Percentiles rank a stretch among this genome's conserved stretches.
Evolutionary conservation across 139 green algal genomes (phyloP).

Genomic region (Axilococcus clingmanii): DNA sequence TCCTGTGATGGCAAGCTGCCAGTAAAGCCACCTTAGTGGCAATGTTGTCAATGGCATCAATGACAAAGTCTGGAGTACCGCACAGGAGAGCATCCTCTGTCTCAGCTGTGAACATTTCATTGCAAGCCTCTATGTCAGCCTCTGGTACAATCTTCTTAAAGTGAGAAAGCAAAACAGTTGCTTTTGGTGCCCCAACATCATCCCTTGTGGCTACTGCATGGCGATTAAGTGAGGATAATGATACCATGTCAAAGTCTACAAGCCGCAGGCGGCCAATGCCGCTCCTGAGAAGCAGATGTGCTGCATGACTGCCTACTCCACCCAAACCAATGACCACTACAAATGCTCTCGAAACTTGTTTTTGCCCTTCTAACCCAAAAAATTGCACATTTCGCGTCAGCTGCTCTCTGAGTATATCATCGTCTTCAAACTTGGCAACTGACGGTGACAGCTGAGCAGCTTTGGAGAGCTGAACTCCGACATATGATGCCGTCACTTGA

Average conservation of each 20-base stretch:
- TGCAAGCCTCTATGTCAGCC: slow-evolving; percentile 44
- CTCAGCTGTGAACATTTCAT: slow-evolving; percentile 76
- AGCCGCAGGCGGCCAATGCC: slow-evolving; percentile 83
- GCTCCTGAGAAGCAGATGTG: slow-evolving; percentile 83
- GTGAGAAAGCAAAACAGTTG: slow-evolving; percentile 59
- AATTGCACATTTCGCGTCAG: slow-evolving; percentile 93
- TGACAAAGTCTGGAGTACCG: slow-evolving; percentile 74
- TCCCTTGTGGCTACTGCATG: slow-evolving; percentile 84
- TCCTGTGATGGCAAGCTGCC: slow-evolving; percentile 60
- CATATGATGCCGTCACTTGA: too few relatives aligned
- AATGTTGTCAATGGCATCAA: slow-evolving; percentile 99
- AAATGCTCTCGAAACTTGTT: slow-evolving; percentile 50
- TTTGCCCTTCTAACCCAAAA: slow-evolving; percentile 71
- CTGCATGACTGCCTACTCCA: slow-evolving; percentile 90
- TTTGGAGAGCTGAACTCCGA: too few relatives aligned
- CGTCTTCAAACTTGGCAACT: slow-evolving; percentile 38
- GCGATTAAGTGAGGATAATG: slow-evolving; percentile 83
- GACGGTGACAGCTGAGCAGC: too few relatives aligned
- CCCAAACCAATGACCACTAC: slow-evolving; percentile 91
- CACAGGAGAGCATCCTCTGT: slow-evolving; percentile 66
- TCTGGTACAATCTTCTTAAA: slow-evolving; percentile 88
- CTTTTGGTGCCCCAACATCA: slow-evolving; percentile 91
- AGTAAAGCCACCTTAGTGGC: slow-evolving; percentile 94
- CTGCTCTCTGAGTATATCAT: slow-evolving; percentile 78
- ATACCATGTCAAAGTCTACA: slow-evolving; percentile 93